Conservation (phyloP, 73 alveolate species). For the Tetrahymena thermophila region DNA sequence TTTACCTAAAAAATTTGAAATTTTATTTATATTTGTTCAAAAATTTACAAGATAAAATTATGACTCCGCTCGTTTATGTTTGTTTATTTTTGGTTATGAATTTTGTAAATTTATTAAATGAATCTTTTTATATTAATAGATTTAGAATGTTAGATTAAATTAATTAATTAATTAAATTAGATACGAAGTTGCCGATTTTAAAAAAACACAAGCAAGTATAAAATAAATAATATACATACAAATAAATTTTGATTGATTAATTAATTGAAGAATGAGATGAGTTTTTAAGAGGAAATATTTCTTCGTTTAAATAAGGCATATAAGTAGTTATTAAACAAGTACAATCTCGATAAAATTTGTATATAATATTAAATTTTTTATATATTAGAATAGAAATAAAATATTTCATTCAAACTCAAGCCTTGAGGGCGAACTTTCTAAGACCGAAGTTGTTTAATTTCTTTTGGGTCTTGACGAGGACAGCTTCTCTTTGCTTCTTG, state of each 20-base stretch:
- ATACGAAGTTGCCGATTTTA: neutral
- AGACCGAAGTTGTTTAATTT: conserved; percentile 70
- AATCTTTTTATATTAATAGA: neutral
- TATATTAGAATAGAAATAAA: neutral
- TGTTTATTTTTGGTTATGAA: neutral
- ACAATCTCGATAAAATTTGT: neutral
- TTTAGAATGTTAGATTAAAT: neutral
- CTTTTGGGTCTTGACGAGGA: conserved; percentile 66
- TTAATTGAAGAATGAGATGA: neutral
- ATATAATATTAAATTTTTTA: neutral
- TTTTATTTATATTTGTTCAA: neutral
- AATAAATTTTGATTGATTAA: neutral
- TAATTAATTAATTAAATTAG: neutral
- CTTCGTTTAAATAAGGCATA: neutral
- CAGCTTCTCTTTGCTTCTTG: conserved; percentile 55
- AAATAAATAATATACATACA: neutral
- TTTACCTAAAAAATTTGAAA: neutral
- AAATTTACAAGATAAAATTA: neutral
- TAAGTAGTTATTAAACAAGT: neutral
- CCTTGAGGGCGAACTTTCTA: conserved; percentile 74
- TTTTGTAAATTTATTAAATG: neutral
- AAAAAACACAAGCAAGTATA: neutral
- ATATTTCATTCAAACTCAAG: conserved; percentile 13
- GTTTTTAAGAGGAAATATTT: neutral
- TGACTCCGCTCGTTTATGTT: neutral